Percentiles rank a stretch among this genome's conserved stretches.
Evolutionary conservation across 805 yeast species (phyloP).

Genomic region (Schizosaccharomyces cryophilus): DNA sequence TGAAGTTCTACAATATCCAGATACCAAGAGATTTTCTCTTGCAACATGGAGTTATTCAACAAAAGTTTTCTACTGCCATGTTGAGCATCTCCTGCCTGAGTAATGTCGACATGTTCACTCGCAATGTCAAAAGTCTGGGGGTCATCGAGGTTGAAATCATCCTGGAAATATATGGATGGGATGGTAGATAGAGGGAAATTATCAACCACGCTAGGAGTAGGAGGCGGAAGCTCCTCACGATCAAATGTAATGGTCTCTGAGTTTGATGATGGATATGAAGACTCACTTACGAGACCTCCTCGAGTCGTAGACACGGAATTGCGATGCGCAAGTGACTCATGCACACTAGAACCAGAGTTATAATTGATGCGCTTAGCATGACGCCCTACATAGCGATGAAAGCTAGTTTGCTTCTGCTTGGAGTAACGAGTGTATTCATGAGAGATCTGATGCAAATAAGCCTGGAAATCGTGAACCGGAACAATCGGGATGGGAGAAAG

Average conservation of each 20-base stretch:
- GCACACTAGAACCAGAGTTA: not conserved
- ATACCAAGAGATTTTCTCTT: slow-evolving; percentile 57
- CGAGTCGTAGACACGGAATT: not conserved
- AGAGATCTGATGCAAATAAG: not conserved
- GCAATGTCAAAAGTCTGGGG: slow-evolving; percentile 64
- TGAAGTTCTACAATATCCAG: slow-evolving; percentile 67
- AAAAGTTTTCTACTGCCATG: slow-evolving; percentile 16
- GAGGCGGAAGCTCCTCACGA: not conserved
- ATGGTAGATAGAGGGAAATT: slow-evolving; percentile 19
- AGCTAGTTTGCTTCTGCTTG: not conserved
- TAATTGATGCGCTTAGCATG: not conserved
- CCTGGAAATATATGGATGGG: slow-evolving; percentile 44
- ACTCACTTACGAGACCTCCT: not conserved
- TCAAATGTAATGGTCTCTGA: not conserved
- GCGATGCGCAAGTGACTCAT: not conserved
- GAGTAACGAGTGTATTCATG: not conserved
- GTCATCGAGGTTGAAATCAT: slow-evolving; percentile 59
- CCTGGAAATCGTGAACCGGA: not conserved
- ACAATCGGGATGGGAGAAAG: not conserved
- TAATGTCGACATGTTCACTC: slow-evolving; percentile 30
- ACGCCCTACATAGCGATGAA: not conserved
- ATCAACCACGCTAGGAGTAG: not conserved
- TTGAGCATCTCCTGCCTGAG: slow-evolving; percentile 7
- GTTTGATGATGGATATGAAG: not conserved
- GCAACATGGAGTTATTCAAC: slow-evolving; percentile 32